phyloP scores from a whole-genome alignment of 2,329 filamentous ascomycete genomes.

The Claviceps spartinae region DNA sequence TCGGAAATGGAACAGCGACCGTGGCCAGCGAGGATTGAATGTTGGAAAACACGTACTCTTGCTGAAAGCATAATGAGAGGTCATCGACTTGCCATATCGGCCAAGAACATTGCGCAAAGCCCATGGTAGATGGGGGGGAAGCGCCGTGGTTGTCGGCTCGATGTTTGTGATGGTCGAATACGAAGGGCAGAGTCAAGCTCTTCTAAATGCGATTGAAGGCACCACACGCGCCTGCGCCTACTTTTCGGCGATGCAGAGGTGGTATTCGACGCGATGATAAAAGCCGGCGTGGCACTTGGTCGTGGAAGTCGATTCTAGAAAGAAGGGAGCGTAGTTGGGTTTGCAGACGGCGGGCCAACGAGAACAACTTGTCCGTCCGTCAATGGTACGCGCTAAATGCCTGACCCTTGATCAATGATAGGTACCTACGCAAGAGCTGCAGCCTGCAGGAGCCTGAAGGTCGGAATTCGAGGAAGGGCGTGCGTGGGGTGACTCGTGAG shows the following conservation, averaged over 20 bases:
- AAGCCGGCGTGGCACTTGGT: not conserved
- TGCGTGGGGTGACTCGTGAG: too few relatives aligned
- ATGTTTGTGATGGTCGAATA: not conserved
- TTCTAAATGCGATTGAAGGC: not conserved
- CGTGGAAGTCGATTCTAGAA: too few relatives aligned
- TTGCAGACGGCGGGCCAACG: not conserved
- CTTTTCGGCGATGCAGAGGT: conserved; percentile 1
- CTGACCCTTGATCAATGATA: too few relatives aligned
- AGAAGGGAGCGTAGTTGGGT: not conserved
- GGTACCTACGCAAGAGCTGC: too few relatives aligned
- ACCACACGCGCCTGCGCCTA: conserved; percentile 1
- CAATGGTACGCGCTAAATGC: too few relatives aligned
- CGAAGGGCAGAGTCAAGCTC: not conserved
- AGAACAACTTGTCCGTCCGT: not conserved
- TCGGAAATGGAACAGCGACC: not conserved
- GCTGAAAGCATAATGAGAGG: conserved; percentile 48
- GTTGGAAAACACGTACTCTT: conserved; percentile 43
- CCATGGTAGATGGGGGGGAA: conserved; percentile 18
- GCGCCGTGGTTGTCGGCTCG: conserved; percentile 5
- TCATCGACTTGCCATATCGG: conserved; percentile 51
- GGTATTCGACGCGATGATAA: not conserved
- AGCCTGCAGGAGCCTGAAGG: too few relatives aligned
- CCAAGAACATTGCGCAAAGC: conserved; percentile 41
- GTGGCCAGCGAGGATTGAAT: not conserved
- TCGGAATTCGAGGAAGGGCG: too few relatives aligned